Conservation (phyloP, 2,329 filamentous ascomycete species). For the Curvularia spicifera region DNA sequence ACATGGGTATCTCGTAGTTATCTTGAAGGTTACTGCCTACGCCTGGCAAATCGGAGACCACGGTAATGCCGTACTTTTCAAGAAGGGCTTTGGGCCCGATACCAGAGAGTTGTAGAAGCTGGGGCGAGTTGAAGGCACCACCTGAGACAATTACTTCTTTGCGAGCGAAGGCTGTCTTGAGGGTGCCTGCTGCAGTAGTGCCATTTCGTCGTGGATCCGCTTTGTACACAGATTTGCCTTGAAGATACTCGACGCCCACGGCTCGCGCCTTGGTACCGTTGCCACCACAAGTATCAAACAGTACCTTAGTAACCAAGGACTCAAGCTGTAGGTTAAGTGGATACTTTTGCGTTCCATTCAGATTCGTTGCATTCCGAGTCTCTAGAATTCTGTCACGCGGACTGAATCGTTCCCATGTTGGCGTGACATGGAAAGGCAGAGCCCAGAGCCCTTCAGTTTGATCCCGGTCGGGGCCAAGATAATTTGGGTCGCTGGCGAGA, state of each 20-base stretch:
- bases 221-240: constrained; percentile 51
- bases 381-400: constrained; percentile 26
- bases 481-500: constrained; percentile 24
- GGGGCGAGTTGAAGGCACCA: constrained; percentile 67
- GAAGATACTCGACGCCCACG: constrained; percentile 53
- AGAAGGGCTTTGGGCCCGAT: constrained; percentile 63
- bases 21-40: constrained; percentile 34
- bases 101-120: constrained; percentile 67
- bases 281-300: constrained; percentile 40
- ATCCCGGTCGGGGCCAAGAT: constrained; percentile 23
- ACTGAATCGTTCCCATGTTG: constrained; percentile 26
- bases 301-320: constrained; percentile 50
- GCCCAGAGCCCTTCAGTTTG: constrained; percentile 49
- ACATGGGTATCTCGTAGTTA: constrained; percentile 54
- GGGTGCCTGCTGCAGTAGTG: constrained; percentile 10
- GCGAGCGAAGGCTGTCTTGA: constrained; percentile 24
- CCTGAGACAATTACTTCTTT: constrained; percentile 30
- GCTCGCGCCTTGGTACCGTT: constrained; percentile 40
- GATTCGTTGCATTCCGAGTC: constrained; percentile 12
- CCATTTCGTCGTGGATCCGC: constrained; percentile 50
- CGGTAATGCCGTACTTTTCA: constrained; percentile 57
- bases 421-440: constrained; percentile 35
- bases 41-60: constrained; percentile 57
- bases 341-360: constrained; percentile 20
- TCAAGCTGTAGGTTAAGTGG: constrained; percentile 40